Conservation (phyloP, 306 rosid genomes). For the Castanopsis chinensis region DNA sequence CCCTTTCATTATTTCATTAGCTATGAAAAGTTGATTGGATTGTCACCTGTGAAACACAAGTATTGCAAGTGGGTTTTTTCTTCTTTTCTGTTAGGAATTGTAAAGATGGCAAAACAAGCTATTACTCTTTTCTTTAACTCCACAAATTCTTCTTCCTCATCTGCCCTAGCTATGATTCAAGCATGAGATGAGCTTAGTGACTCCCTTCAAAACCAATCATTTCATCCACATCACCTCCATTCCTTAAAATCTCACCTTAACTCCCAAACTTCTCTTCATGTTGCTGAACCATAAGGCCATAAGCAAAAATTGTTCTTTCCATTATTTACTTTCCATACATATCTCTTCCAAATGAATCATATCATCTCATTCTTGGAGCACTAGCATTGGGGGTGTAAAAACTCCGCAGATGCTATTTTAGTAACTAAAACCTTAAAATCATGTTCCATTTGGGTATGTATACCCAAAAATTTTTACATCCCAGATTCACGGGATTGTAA, state of each 20-base stretch:
- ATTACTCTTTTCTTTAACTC: constrained; percentile 42
- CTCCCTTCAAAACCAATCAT: constrained; percentile 46
- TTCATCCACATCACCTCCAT: constrained; percentile 43
- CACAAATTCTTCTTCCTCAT: constrained; percentile 31
- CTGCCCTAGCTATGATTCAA: constrained; percentile 79
- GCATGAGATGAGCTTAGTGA: constrained; percentile 75
- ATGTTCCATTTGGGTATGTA: no score
- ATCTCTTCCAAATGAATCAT: constrained; percentile 50
- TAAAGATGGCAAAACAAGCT: constrained; percentile 50
- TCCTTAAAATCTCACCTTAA: constrained; percentile 56
- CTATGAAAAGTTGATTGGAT: no score
- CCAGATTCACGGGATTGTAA: no score
- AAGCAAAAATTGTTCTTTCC: constrained; percentile 61
- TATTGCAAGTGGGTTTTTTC: not conserved
- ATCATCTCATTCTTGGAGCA: constrained; percentile 33
- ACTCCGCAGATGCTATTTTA: no score
- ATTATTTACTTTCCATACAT: constrained; percentile 46
- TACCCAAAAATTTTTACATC: no score
- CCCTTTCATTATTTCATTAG: no score
- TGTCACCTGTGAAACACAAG: no score
- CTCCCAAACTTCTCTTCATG: constrained; percentile 70
- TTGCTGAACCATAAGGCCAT: constrained; percentile 54
- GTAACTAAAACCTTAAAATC: no score
- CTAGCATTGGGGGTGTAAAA: no score
- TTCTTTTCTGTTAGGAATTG: constrained; percentile 8